Conservation (phyloP, 257 asterid species). For the Scutellaria baicalensis region DNA sequence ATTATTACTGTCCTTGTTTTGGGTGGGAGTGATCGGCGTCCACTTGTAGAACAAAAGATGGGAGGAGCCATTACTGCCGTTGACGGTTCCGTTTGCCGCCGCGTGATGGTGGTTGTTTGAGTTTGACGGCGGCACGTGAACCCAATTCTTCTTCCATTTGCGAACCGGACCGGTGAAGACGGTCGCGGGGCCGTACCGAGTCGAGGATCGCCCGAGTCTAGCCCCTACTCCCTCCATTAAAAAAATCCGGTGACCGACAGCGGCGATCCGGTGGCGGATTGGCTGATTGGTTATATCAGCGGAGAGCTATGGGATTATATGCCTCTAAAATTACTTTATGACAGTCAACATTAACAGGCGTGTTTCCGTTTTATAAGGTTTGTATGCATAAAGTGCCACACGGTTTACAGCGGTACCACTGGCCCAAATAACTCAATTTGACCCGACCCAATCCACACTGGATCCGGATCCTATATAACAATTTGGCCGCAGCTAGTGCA, state of each 20-base stretch:
- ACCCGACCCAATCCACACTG: too few relatives aligned
- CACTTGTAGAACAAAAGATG: constrained; percentile 73
- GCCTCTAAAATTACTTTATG: neutral
- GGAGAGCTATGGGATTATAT: neutral
- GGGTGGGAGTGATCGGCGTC: constrained; percentile 57
- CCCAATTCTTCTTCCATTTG: constrained; percentile 67
- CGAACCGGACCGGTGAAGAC: constrained; percentile 96
- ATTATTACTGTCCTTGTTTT: constrained; percentile 29
- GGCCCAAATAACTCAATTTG: neutral
- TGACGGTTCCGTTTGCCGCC: constrained; percentile 37
- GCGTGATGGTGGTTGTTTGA: constrained; percentile 30
- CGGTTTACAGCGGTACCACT: neutral
- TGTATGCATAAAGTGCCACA: neutral
- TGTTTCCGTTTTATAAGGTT: neutral
- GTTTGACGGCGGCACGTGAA: constrained; percentile 30
- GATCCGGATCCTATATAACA: too few relatives aligned
- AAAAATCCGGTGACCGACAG: neutral
- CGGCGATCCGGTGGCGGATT: constrained; percentile 19
- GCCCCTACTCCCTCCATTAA: constrained; percentile 94
- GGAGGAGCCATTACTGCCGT: constrained; percentile 48
- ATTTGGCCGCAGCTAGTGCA: too few relatives aligned
- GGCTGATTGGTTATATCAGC: neutral
- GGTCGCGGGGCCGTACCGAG: constrained; percentile 81
- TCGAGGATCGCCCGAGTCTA: constrained; percentile 75
- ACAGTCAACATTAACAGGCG: neutral